A percentile compares a stretch with the other conserved stretches of the same genome.
Conservation (phyloP, 306 rosid genomes). For the Pyrus betulifolia region DNA sequence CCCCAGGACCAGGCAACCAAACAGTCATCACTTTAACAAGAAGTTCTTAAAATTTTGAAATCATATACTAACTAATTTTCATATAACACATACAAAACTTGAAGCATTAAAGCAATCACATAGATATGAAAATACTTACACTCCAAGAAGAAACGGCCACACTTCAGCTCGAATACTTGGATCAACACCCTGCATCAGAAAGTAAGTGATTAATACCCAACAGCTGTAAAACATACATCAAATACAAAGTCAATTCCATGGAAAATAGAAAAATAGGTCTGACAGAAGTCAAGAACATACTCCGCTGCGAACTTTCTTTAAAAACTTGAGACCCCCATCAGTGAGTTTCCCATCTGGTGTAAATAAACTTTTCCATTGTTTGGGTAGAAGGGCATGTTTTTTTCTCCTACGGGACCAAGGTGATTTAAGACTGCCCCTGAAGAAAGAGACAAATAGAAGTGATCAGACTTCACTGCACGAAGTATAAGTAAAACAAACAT, state of each 20-base stretch:
- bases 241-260: neutral
- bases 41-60: neutral
- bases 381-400: slow-evolving; percentile 16
- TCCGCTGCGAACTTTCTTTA: slow-evolving; percentile 21
- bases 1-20: neutral
- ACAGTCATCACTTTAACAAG: neutral
- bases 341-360: slow-evolving; percentile 16
- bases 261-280: neutral
- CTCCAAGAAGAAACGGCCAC: slow-evolving; percentile 26
- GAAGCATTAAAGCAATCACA: neutral
- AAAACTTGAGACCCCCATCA: slow-evolving; percentile 21
- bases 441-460: neutral
- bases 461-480: neutral
- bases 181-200: slow-evolving; percentile 17
- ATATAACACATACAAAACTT: neutral
- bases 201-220: neutral
- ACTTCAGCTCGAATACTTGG: slow-evolving; percentile 19
- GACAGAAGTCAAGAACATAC: slow-evolving; percentile 7
- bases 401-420: slow-evolving; percentile 25
- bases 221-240: neutral
- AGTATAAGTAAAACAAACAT: neutral
- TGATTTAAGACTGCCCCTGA: slow-evolving; percentile 20
- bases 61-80: neutral
- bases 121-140: neutral
- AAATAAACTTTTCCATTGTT: slow-evolving; percentile 19